These are phyloP conservation scores for Heterobasidion parviporum DNA, from an alignment of 1,284 basidiomycete genomes.

Conservation along the genomic window DNA sequence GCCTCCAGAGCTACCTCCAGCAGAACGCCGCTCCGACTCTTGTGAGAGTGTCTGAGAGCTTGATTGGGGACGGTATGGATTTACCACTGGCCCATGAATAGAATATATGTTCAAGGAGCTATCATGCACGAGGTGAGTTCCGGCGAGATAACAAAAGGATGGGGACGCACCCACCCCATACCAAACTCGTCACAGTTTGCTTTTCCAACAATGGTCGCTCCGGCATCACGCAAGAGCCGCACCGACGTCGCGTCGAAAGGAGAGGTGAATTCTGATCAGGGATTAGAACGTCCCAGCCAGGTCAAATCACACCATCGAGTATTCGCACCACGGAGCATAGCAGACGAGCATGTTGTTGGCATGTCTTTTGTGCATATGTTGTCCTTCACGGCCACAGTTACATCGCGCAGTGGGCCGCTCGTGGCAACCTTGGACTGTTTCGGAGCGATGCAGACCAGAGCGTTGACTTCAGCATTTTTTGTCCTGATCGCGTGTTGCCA, in stretches of 20 bases:
- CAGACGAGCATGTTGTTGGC: slow-evolving; percentile 76
- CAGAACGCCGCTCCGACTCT: slow-evolving; percentile 45
- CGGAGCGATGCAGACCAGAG: slow-evolving; percentile 13
- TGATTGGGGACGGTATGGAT: slow-evolving; percentile 45
- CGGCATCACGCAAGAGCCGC: slow-evolving; percentile 47
- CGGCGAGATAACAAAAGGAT: slow-evolving; percentile 7
- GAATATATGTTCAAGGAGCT: slow-evolving; percentile 74
- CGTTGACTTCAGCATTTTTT: slow-evolving; percentile 38
- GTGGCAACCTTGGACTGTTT: neutral
- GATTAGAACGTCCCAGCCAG: neutral
- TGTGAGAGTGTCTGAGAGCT: slow-evolving; percentile 14
- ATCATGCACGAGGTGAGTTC: neutral
- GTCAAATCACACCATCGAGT: neutral
- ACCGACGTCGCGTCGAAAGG: slow-evolving; percentile 91
- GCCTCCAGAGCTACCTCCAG: slow-evolving; percentile 81
- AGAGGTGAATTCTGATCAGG: slow-evolving; percentile 53
- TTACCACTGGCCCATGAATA: slow-evolving; percentile 68
- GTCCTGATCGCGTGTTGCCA: slow-evolving; percentile 5
- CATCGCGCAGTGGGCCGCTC: slow-evolving; percentile 25
- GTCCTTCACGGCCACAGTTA: slow-evolving; percentile 73
- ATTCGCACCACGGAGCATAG: slow-evolving; percentile 55
- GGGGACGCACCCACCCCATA: slow-evolving; percentile 70
- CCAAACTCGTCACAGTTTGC: slow-evolving; percentile 98
- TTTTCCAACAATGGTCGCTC: slow-evolving; percentile 77
- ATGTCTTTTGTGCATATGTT: slow-evolving; percentile 69